Conservation (phyloP, 208 protist genomes). For the Wallacemonas rigidus region DNA sequence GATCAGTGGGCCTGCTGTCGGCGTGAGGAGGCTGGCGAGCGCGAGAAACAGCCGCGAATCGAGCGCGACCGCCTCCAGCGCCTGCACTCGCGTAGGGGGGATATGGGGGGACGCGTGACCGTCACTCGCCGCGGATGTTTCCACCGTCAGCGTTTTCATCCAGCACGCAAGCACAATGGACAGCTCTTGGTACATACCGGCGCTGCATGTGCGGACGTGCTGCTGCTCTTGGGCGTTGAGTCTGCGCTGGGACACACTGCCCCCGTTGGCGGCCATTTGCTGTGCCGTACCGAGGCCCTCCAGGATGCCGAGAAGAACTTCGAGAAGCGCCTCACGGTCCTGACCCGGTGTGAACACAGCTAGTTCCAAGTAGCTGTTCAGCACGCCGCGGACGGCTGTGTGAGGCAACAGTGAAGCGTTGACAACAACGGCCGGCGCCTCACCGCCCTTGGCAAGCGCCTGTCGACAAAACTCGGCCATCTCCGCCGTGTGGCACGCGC, state of each 20-base stretch:
- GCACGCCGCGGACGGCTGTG: conserved; percentile 66
- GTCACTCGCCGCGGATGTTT: conserved; percentile 20
- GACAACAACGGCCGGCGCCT: conserved; percentile 28
- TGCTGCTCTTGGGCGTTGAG: conserved; percentile 84
- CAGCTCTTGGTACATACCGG: conserved; percentile 88
- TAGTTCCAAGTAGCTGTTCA: conserved; percentile 80
- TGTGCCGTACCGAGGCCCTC: conserved; percentile 43
- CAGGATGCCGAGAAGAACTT: conserved; percentile 54
- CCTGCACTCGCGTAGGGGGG: conserved; percentile 21
- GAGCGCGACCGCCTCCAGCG: conserved; percentile 43
- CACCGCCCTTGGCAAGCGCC: conserved; percentile 30
- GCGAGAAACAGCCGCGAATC: conserved; percentile 62
- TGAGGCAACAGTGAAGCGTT: conserved; percentile 71
- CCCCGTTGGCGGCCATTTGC: conserved; percentile 17
- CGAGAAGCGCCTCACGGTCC: conserved; percentile 35
- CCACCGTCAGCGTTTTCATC: conserved; percentile 45
- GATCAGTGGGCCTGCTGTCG: conserved; percentile 60
- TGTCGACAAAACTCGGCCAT: conserved; percentile 55
- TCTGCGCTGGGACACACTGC: conserved; percentile 34
- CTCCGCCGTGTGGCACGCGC: conserved; percentile 64
- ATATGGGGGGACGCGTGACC: conserved; percentile 11
- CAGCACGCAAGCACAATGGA: conserved; percentile 64
- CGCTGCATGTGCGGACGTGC: conserved; percentile 76
- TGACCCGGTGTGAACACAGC: conserved; percentile 38
- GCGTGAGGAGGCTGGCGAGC: conserved; percentile 65